These are phyloP conservation scores for Penicillium samsonianum DNA, from an alignment of 495 filamentous ascomycete genomes.

Conservation along the genomic window DNA sequence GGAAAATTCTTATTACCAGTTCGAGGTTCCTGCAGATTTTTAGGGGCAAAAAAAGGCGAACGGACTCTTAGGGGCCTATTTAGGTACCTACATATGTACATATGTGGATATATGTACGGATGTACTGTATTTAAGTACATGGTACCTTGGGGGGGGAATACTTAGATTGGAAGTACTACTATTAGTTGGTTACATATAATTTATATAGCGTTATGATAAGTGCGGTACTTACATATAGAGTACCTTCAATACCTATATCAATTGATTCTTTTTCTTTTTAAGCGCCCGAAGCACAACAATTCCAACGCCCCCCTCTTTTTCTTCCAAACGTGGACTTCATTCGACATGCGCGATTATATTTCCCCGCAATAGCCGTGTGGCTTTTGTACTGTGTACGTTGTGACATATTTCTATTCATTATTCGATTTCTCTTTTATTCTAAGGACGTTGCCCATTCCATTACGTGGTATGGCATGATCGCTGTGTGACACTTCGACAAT, in stretches of 20 bases:
- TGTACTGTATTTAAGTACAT: neutral
- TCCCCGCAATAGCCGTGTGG: slow-evolving; percentile 8
- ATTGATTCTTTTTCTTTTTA: slow-evolving; percentile 19
- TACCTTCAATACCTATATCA: neutral
- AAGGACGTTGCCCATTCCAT: slow-evolving; percentile 1
- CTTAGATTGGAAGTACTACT: neutral
- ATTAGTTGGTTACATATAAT: neutral
- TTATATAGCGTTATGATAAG: neutral
- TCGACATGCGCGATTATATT: slow-evolving; percentile 11
- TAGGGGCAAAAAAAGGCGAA: neutral
- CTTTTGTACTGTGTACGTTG: no score
- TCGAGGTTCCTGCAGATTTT: slow-evolving; percentile 31
- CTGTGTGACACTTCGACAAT: slow-evolving; percentile 12
- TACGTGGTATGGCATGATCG: slow-evolving; percentile 13
- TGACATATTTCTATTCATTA: neutral
- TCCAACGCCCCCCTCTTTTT: neutral
- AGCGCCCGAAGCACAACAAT: slow-evolving; percentile 41
- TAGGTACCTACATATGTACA: neutral
- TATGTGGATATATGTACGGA: neutral
- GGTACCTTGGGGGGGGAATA: neutral
- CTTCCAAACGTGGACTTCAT: slow-evolving; percentile 5
- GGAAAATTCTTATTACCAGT: slow-evolving; percentile 21
- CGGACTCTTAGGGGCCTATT: neutral
- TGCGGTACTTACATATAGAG: neutral
- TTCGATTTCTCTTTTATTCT: neutral